phyloP scores from a whole-genome alignment of 768 basidiomycete species.

The Termitomyces sp. region DNA sequence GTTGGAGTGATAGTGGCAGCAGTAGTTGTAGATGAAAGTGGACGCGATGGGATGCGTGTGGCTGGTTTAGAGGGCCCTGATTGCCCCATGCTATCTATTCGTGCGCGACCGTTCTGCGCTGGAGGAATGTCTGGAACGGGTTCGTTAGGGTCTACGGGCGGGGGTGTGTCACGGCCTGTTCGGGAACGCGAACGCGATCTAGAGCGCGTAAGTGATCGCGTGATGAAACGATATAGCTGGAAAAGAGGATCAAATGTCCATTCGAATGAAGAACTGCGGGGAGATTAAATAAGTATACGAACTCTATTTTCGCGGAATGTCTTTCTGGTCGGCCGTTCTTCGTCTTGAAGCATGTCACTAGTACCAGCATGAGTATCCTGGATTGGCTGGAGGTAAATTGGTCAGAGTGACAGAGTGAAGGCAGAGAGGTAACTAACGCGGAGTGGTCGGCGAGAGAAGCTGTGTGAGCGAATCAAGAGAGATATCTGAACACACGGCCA shows the following conservation, averaged over 20 bases:
- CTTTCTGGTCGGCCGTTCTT: constrained; percentile 39
- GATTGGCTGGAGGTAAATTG: not conserved
- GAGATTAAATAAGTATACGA: constrained; percentile 12
- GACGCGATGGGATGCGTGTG: constrained; percentile 52
- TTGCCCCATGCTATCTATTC: constrained; percentile 17
- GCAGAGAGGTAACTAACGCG: constrained; percentile 22
- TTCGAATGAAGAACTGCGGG: constrained; percentile 5
- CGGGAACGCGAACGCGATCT: constrained; percentile 60
- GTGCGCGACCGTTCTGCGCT: constrained; percentile 8
- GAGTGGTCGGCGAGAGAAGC: constrained; percentile 25
- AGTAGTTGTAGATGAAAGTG: constrained; percentile 62
- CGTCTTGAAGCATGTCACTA: constrained; percentile 20
- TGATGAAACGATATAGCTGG: constrained; percentile 61
- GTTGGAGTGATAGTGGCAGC: constrained; percentile 58
- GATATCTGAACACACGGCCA: constrained; percentile 31
- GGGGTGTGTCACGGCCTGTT: constrained; percentile 19
- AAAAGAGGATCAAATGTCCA: constrained; percentile 7
- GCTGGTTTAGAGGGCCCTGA: constrained; percentile 40
- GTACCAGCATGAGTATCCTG: constrained; percentile 10
- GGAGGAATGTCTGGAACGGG: constrained; percentile 20
- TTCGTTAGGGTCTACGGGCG: constrained; percentile 15
- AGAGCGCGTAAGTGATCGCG: constrained; percentile 47
- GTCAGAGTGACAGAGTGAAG: not conserved
- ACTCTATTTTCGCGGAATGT: constrained; percentile 46
- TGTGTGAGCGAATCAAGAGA: constrained; percentile 38